Base-by-base conservation (phyloP, 2,329 filamentous ascomycete genomes). In the Hypocrella siamensis region DNA sequence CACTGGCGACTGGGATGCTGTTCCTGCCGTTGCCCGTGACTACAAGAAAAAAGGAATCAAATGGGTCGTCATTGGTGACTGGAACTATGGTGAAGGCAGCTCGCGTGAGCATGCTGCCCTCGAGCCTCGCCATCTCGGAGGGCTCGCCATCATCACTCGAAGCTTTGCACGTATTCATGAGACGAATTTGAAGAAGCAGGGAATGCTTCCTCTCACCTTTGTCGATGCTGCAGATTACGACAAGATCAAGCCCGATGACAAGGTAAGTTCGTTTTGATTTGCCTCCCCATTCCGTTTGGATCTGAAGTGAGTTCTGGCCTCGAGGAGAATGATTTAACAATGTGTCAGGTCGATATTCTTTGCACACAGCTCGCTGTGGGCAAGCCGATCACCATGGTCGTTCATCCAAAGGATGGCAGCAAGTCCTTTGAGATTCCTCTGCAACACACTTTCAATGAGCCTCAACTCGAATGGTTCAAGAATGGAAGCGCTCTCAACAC, bases 151-250 rank as follows among this genome's bases (percentile, higher is more conserved):
- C 67, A 92, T 98, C 57, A 86, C 80, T 53, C 79, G 84, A 54
- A 83, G 75, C 42, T 98, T 98, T 56, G 90, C 90, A 52, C 90
- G 90, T 80, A 98, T 98, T 54, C 90, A 98, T 73, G 90, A 98
- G 73, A 98, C 90, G 69, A 98, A 98, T 75, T 65, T 98, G 68
- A 98, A 98, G 83, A 98, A 98, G 79, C 90, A 98, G 75, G 90
- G 90, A 64, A 94, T 98, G 88, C 81, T 98, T 65, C 90, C 90
- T 51, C 73, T 98, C 43, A 96, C 86, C 49, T 98, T 98, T 66
- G 63, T 75, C 36, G 77, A 96, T 55, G 88, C 88, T 35, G 88
- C 79, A 56, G 90, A 98, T 61, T 98, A 98, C 61, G 90, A 98
- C 60, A 93, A 83, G 74, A 86, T 98, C 60, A 75, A 79, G 56